phyloP scores from a whole-genome alignment of 441 rosid genomes.

The Hura crepitans region DNA sequence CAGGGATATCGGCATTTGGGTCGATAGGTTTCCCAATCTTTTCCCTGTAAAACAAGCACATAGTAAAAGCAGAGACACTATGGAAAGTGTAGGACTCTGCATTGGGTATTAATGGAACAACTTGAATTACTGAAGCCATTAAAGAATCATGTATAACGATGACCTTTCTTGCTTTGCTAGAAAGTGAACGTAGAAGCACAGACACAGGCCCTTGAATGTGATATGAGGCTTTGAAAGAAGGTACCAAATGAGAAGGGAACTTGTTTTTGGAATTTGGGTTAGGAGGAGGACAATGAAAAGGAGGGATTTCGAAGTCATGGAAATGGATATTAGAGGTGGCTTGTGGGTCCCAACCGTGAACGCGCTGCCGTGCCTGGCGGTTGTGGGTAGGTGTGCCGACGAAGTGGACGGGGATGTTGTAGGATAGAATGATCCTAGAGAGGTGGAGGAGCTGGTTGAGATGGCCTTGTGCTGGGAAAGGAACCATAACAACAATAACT shows the following conservation, averaged over 20 bases:
- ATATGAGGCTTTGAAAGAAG: constrained; percentile 32
- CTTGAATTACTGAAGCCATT: constrained; percentile 47
- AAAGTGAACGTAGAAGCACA: constrained; percentile 32
- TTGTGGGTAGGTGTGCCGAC: constrained; percentile 42
- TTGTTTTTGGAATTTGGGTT: constrained; percentile 36
- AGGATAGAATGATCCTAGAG: constrained; percentile 33
- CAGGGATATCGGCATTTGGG: neutral
- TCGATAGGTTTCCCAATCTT: constrained; percentile 11
- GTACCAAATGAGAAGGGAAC: constrained; percentile 53
- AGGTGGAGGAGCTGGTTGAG: constrained; percentile 50
- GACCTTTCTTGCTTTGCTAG: constrained; percentile 32
- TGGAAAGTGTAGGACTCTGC: constrained; percentile 42
- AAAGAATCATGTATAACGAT: constrained; percentile 45
- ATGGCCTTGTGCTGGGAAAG: constrained; percentile 56
- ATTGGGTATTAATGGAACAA: constrained; percentile 31
- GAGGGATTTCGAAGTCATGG: constrained; percentile 42
- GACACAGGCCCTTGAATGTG: constrained; percentile 36
- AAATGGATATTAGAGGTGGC: constrained; percentile 27
- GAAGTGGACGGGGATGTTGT: constrained; percentile 40
- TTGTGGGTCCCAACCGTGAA: constrained; percentile 29
- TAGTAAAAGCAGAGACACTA: constrained; percentile 42
- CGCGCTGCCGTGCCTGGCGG: constrained; percentile 44
- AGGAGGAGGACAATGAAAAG: constrained; percentile 34
- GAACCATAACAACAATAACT: constrained; percentile 56
- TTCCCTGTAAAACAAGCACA: constrained; percentile 24